Evolutionary conservation across 306 rosid species (phyloP).

Genomic region (Lagenaria siceraria): DNA sequence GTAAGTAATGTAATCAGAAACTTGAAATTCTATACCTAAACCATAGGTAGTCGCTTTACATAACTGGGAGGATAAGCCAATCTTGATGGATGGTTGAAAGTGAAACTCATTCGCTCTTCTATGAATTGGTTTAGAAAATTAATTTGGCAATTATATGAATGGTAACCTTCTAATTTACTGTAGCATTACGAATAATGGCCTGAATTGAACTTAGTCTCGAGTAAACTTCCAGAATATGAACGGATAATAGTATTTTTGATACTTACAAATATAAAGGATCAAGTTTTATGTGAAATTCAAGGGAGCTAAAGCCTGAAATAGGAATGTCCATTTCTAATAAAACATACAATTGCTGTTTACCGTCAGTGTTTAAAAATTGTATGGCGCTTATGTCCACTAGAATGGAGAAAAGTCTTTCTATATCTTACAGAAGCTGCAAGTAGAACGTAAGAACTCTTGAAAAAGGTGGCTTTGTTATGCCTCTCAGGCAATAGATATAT

Average conservation of each 20-base stretch:
- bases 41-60: background rate
- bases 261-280: background rate
- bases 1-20: slow-evolving; percentile 22
- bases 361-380: background rate
- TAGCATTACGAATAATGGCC: background rate
- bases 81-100: background rate
- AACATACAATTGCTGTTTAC: background rate
- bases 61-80: background rate
- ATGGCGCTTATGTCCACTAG: background rate
- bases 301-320: background rate
- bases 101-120: background rate
- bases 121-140: background rate
- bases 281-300: background rate
- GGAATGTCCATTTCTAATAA: background rate
- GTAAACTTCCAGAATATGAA: background rate
- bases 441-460: background rate
- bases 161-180: background rate
- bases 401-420: too few species aligned
- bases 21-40: background rate
- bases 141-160: background rate
- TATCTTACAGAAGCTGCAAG: background rate
- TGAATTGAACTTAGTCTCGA: background rate
- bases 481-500: background rate
- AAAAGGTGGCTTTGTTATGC: background rate
- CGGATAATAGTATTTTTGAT: background rate